Evolutionary conservation across 2,329 filamentous ascomycete species (phyloP).

Genomic region (Sclerotinia borealis): DNA sequence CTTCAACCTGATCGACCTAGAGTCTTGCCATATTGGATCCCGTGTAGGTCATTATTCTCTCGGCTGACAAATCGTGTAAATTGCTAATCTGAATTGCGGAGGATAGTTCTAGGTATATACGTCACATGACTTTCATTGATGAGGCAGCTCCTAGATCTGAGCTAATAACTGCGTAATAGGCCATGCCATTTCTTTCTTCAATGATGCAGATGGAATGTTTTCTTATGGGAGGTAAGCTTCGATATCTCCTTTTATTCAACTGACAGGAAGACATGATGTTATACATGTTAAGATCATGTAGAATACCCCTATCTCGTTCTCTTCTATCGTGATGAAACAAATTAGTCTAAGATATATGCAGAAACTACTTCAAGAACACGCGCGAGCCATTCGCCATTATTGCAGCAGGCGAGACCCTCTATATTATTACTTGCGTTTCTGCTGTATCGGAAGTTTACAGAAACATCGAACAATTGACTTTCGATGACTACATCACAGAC

Average conservation of each 20-base stretch:
- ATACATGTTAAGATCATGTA: background rate
- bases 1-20: background rate
- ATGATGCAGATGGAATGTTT: background rate
- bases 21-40: slow-evolving; percentile 4
- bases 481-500: slow-evolving; percentile 7
- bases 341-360: background rate
- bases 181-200: slow-evolving; percentile 4
- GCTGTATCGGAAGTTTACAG: background rate
- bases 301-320: too few species aligned
- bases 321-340: too few species aligned
- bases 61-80: background rate
- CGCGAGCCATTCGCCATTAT: slow-evolving; percentile 5
- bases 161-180: background rate
- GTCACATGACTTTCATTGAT: too few species aligned
- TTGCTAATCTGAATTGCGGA: background rate
- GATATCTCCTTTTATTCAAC: too few species aligned
- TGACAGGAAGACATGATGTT: too few species aligned
- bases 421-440: background rate
- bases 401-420: slow-evolving; percentile 7
- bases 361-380: background rate
- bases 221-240: background rate
- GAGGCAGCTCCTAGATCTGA: too few species aligned
- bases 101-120: background rate
- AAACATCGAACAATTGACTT: slow-evolving; percentile 1
- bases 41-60: slow-evolving; percentile 2